Conservation (phyloP, 169 alveolate genomes). For the Cryptosporidium tyzzeri region DNA sequence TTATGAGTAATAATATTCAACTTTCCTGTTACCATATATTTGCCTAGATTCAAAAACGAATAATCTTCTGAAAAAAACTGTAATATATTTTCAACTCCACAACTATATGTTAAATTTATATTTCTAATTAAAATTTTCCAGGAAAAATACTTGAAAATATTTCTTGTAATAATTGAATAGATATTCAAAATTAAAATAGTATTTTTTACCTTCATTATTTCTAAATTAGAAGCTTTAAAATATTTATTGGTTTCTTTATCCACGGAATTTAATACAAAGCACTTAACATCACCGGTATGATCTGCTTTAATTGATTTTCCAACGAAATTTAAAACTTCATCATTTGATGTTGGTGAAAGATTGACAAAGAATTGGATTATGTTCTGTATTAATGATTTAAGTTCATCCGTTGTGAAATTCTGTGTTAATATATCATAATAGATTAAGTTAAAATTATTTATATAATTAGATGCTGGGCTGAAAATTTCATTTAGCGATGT, state of each 20-base stretch:
- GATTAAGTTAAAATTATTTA: neutral
- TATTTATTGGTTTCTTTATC: neutral
- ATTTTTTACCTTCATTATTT: neutral
- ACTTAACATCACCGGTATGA: neutral
- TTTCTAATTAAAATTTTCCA: neutral
- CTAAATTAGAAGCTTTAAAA: neutral
- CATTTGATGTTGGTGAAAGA: neutral
- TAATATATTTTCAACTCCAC: neutral
- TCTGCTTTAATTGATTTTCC: neutral
- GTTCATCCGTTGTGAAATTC: neutral
- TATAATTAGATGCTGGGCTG: neutral
- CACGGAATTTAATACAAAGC: neutral
- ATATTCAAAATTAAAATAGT: neutral
- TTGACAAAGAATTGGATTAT: neutral
- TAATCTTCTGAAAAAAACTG: neutral
- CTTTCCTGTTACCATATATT: constrained; percentile 25
- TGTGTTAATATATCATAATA: neutral
- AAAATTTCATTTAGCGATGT: neutral
- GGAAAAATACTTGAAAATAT: constrained; percentile 8
- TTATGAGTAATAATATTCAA: neutral
- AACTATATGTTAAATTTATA: neutral
- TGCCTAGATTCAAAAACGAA: constrained; percentile 24
- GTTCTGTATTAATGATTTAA: neutral
- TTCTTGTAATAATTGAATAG: neutral
- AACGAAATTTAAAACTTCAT: neutral